These are phyloP conservation scores for Puccinia hordei DNA, from an alignment of 1,284 basidiomycete genomes.

Conservation along the genomic window DNA sequence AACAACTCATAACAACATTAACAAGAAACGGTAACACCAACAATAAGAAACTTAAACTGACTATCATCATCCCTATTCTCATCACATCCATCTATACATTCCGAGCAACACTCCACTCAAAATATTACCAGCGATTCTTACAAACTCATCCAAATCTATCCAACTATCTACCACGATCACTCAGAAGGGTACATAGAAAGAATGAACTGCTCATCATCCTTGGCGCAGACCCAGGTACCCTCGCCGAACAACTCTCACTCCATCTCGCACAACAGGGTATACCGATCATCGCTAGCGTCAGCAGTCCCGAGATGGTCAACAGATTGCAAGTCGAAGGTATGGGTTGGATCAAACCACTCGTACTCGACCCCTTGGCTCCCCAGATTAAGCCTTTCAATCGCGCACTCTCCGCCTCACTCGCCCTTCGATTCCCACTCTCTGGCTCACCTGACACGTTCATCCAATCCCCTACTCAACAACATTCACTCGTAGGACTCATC, in stretches of 20 bases:
- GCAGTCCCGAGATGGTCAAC: neutral
- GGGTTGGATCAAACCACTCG: slow-evolving; percentile 41
- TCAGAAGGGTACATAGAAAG: neutral
- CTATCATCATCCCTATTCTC: neutral
- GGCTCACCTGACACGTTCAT: neutral
- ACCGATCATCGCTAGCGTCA: slow-evolving; percentile 34
- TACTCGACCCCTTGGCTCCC: slow-evolving; percentile 22
- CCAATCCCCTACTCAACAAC: neutral
- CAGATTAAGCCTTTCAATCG: slow-evolving; percentile 25
- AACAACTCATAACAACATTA: neutral
- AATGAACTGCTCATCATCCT: slow-evolving; percentile 34
- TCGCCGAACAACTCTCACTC: slow-evolving; percentile 20
- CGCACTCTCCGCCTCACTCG: slow-evolving; percentile 4
- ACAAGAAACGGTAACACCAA: neutral
- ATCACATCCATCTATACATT: neutral
- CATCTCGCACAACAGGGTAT: slow-evolving; percentile 18
- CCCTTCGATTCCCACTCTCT: slow-evolving; percentile 18
- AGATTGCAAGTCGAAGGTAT: neutral
- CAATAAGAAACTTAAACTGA: neutral
- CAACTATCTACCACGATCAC: neutral
- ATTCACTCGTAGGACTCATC: slow-evolving; percentile 23
- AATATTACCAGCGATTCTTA: slow-evolving; percentile 3
- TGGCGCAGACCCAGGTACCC: slow-evolving; percentile 32
- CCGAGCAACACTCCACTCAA: neutral
- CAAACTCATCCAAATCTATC: slow-evolving; percentile 13